A percentile compares a stretch with the other conserved stretches of the same genome.
phyloP scores from a whole-genome alignment of 441 rosid genomes.

The Populus trichocarpa region DNA sequence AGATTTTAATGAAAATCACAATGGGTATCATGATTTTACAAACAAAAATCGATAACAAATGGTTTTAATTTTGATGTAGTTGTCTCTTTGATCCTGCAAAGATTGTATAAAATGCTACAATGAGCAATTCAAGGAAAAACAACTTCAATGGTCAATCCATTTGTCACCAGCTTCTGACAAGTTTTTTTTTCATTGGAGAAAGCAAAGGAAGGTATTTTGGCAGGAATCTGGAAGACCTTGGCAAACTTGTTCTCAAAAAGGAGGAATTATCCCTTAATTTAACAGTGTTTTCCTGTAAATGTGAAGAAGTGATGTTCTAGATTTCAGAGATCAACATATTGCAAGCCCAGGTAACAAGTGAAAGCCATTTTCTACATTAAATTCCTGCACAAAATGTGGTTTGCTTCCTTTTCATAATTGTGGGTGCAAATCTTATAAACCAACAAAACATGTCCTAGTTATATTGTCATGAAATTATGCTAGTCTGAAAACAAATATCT shows the following conservation, averaged over 20 bases:
- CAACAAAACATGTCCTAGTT: background rate
- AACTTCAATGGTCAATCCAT: background rate
- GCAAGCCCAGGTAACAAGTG: background rate
- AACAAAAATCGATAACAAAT: background rate
- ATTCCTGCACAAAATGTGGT: background rate
- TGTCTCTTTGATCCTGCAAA: background rate
- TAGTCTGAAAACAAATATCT: background rate
- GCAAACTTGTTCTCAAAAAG: background rate
- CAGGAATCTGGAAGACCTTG: background rate
- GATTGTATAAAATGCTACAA: background rate
- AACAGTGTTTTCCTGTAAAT: background rate
- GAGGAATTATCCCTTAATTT: background rate
- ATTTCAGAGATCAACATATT: background rate
- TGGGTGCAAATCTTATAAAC: background rate
- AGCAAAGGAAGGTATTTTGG: no score
- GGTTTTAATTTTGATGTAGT: background rate
- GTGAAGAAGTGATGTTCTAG: background rate
- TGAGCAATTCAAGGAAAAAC: background rate
- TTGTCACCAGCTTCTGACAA: background rate
- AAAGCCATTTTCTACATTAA: background rate
- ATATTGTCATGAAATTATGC: background rate
- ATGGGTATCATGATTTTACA: background rate
- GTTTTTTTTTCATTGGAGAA: background rate
- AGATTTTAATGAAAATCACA: background rate
- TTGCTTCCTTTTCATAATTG: background rate